phyloP scores from a whole-genome alignment of 345 rosid species.

The Brassica cretica region DNA sequence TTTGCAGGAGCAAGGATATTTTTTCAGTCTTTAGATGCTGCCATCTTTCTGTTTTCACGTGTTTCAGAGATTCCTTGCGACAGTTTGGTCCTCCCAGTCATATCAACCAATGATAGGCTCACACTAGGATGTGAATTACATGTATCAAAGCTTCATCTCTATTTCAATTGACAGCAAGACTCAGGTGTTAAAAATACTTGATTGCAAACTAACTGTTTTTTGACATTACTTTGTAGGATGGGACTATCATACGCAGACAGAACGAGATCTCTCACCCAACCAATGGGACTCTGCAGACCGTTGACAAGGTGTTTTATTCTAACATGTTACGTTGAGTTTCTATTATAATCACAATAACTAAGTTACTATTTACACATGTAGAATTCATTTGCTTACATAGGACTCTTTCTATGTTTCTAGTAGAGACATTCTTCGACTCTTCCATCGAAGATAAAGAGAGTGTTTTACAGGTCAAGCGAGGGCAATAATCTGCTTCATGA shows the following conservation, averaged over 20 bases:
- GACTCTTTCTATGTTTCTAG: slow-evolving; percentile 29
- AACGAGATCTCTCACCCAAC: slow-evolving; percentile 94
- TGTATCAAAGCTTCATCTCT: slow-evolving; percentile 44
- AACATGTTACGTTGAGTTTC: background rate
- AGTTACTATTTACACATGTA: too few species aligned
- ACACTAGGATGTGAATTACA: slow-evolving; percentile 94
- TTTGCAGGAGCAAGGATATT: slow-evolving; percentile 97
- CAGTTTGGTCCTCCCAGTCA: slow-evolving; percentile 90
- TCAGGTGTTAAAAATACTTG: background rate
- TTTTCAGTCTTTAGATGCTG: slow-evolving; percentile 97
- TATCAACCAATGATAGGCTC: slow-evolving; percentile 92
- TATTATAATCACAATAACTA: too few species aligned
- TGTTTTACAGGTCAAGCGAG: slow-evolving; percentile 95
- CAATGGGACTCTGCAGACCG: slow-evolving; percentile 48
- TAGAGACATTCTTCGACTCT: slow-evolving; percentile 69
- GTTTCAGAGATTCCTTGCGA: slow-evolving; percentile 90
- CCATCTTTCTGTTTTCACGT: slow-evolving; percentile 94
- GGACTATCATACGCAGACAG: slow-evolving; percentile 84
- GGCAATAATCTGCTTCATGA: slow-evolving; percentile 83
- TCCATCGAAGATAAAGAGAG: slow-evolving; percentile 83
- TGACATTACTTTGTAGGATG: slow-evolving; percentile 51
- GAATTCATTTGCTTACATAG: background rate
- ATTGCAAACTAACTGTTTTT: background rate
- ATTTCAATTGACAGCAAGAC: background rate
- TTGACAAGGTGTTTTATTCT: slow-evolving; percentile 64